Evolutionary conservation across 129 eudicot genomes (phyloP).

Genomic region (Erigeron canadensis): DNA sequence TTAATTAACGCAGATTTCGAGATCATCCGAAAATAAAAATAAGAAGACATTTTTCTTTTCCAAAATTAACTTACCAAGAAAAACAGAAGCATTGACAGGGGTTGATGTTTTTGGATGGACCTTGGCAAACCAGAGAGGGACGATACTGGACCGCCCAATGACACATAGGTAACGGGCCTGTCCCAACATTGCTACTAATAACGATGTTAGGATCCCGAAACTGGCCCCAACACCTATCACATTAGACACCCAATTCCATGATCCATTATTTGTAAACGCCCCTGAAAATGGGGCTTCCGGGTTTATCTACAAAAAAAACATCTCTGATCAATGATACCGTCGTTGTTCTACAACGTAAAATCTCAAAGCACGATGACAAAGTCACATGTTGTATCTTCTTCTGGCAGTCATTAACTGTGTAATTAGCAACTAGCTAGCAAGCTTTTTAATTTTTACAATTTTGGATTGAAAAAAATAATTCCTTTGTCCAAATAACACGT

Average conservation of each 20-base stretch:
- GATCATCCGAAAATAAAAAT: neutral
- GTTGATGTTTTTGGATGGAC: conserved; percentile 88
- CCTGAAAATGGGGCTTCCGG: conserved; percentile 82
- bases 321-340: conserved; percentile 3
- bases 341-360: conserved; percentile 2
- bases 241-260: conserved; percentile 86
- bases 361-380: neutral
- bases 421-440: neutral
- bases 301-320: conserved; percentile 52
- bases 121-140: conserved; percentile 88
- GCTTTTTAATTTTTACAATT: neutral
- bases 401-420: neutral
- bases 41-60: neutral
- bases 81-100: conserved; percentile 86
- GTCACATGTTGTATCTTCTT: neutral
- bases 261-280: conserved; percentile 58
- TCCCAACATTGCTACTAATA: conserved; percentile 91
- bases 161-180: conserved; percentile 99
- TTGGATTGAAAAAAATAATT: too few species aligned
- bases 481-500: too few species aligned
- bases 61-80: conserved; percentile 62
- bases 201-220: conserved; percentile 85
- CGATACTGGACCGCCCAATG: conserved; percentile 85
- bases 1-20: neutral
- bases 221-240: conserved; percentile 97